phyloP scores from a whole-genome alignment of 345 rosid genomes.

The Populus ilicifolia region DNA sequence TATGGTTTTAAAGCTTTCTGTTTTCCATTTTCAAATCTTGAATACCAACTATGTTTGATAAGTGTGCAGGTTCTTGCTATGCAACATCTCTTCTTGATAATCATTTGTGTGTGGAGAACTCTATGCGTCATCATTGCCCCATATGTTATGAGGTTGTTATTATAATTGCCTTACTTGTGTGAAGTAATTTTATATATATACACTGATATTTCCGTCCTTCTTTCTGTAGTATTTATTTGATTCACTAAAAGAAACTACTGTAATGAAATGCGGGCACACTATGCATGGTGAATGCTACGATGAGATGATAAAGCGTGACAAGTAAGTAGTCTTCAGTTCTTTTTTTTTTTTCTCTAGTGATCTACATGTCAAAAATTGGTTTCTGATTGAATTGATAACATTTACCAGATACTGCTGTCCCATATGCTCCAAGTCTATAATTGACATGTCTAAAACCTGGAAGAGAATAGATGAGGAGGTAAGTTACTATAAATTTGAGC shows the following conservation, averaged over 20 bases:
- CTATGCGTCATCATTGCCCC: constrained; percentile 97
- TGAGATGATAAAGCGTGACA: constrained; percentile 77
- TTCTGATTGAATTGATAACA: constrained; percentile 3
- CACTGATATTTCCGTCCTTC: not conserved
- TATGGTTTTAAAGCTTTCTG: not conserved
- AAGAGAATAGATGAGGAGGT: constrained; percentile 91
- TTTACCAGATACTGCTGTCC: constrained; percentile 75
- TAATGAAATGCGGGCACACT: constrained; percentile 98
- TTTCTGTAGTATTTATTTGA: constrained; percentile 79
- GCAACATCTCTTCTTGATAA: constrained; percentile 51
- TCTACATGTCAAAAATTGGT: not conserved
- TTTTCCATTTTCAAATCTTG: not conserved
- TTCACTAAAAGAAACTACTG: constrained; percentile 79
- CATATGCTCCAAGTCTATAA: constrained; percentile 80
- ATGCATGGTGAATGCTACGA: constrained; percentile 81
- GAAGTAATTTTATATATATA: not conserved
- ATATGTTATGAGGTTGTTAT: constrained; percentile 82
- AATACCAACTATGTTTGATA: not conserved
- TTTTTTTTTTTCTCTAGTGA: too few relatives aligned
- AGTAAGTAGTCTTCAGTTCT: constrained; percentile 42
- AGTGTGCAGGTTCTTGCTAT: constrained; percentile 75
- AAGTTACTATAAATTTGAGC: constrained; percentile 13
- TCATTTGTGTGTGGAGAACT: constrained; percentile 88
- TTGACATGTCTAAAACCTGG: constrained; percentile 93
- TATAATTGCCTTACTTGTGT: not conserved